phyloP scores from a whole-genome alignment of 768 basidiomycete species.

The Sistotremastrum niveocremeum region DNA sequence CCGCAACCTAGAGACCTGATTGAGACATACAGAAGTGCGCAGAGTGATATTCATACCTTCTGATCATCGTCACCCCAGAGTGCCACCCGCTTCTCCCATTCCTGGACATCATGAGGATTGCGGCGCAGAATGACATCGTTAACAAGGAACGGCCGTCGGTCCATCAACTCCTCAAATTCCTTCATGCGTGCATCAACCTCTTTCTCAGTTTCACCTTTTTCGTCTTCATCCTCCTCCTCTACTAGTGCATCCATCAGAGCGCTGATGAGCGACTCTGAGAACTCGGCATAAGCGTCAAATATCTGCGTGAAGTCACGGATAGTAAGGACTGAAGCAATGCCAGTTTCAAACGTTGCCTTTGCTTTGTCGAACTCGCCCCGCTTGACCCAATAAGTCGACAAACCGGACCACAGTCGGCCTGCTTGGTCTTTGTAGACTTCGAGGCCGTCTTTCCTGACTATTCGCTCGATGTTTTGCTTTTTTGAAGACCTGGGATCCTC shows the following conservation, averaged over 20 bases:
- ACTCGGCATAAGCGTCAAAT: slow-evolving; percentile 93
- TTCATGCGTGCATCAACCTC: slow-evolving; percentile 85
- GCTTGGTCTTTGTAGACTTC: slow-evolving; percentile 92
- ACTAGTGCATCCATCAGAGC: slow-evolving; percentile 81
- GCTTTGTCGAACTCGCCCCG: slow-evolving; percentile 90
- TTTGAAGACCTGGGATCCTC: slow-evolving; percentile 61
- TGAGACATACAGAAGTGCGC: neutral
- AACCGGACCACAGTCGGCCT: slow-evolving; percentile 87
- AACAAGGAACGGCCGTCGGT: slow-evolving; percentile 87
- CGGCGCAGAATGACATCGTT: slow-evolving; percentile 88
- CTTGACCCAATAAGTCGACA: slow-evolving; percentile 98
- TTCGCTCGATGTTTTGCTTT: slow-evolving; percentile 75
- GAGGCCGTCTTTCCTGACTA: slow-evolving; percentile 79
- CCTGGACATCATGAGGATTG: slow-evolving; percentile 96
- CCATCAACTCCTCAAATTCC: slow-evolving; percentile 88
- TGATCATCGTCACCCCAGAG: slow-evolving; percentile 89
- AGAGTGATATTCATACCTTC: slow-evolving; percentile 39
- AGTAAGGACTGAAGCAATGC: slow-evolving; percentile 73
- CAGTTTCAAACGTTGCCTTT: slow-evolving; percentile 77
- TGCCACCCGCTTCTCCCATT: slow-evolving; percentile 97
- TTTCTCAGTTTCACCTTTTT: slow-evolving; percentile 60
- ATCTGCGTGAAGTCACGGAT: slow-evolving; percentile 96
- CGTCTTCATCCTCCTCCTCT: slow-evolving; percentile 72
- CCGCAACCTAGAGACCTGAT: slow-evolving; percentile 50
- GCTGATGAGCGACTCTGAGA: slow-evolving; percentile 78